Evolutionary conservation across 345 rosid species (phyloP), one percentile per base, ranked within the genome.

Genomic region (Eucalyptus curtisii): DNA sequence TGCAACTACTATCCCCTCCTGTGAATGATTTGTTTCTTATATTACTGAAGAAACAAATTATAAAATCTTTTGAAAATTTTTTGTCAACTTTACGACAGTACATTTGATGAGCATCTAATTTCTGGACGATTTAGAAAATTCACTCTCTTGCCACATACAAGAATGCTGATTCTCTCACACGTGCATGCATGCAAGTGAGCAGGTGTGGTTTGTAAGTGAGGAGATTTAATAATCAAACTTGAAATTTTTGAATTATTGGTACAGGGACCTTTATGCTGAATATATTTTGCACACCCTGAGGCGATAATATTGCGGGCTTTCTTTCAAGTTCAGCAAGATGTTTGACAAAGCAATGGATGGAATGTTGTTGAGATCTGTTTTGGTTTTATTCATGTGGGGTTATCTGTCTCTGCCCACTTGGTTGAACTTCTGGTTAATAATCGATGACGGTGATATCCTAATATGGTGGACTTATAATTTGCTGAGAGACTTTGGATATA

Each of bases 211-310:
- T 76, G 84, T 76, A 19, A 76, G 82, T 76, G 47, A 76, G 84
- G 47, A 76, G 84, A 76, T 76, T 37, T 71, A 90, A 92, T 85
- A 76, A 20, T 76, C 84, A 20, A 40, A 76, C 47, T 76, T 40
- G 47, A 20, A 40, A 85, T 53, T 87, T 86, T 92, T 57, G 10
- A 47, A 49, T 59, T 87, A 79, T 48, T 86, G 45, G 15, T 90
- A 90, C 96, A 97, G 99, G 98, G 98, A 98, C 92, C 95, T 98
- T 9, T 98, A 98, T 90, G 98, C 98, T 17, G 98, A 95, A 90
- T 95, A 95, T 92, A 92, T 95, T 88, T 89, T 96, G 90, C 97
- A 96, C 88, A 92, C 96, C 49, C 92, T 97, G 93, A 94, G 98
- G 96, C 91, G 93, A 89, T 97, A 94, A 92, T 86, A 88, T 53